Evolutionary conservation across 140 eudicot genomes (phyloP), one percentile per base, ranked within the genome.

Genomic region (Oenanthe javanica): DNA sequence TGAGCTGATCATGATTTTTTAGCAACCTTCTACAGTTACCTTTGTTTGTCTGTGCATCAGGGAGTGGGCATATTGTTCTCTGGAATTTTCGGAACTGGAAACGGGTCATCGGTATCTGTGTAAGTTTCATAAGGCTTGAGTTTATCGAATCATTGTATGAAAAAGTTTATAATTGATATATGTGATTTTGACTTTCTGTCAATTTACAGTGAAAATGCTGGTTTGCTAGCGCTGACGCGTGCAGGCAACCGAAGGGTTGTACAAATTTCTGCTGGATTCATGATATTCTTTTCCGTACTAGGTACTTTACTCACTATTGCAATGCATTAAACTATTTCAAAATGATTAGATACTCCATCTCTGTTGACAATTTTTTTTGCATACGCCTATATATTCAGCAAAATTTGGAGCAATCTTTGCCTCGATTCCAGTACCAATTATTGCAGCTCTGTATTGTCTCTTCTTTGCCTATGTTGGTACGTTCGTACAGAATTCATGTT

Each of bases 321-420:
- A 21, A 38, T 46, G 31, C 69, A 31, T 0, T 36, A 10, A 36
- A 27, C 9, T 16, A 13, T 14, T 6, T 45, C 19, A 40, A 73
- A 73, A 13, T 59, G 36, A 59, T 46, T 23, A 38, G 19, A 47
- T 31, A 38, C 5, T 52, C 66, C 4, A 31, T 66, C 46, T 10
- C 19, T 8, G 36, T 59, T 59, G 49, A 57, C 23, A 25, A 47
- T 80, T 55, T 42, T n/a, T 42, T 77, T 61, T 9, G 66, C 78
- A 3, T 18, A 5, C 21, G 25, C 66, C 66, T 9, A 10, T 55
- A 9, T 61, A 57, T 84, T 74, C 87, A 92, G 99, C 95, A n/a
- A 95, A 95, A 89, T 95, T 95, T 84, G 97, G 99, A 78, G 99
- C 99, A 0, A 88, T 95, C 61, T 92, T 95, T 86, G 97, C 99